Evolutionary conservation across 192 early-diverging fungal species (phyloP).

Genomic region (Backusella luteola): DNA sequence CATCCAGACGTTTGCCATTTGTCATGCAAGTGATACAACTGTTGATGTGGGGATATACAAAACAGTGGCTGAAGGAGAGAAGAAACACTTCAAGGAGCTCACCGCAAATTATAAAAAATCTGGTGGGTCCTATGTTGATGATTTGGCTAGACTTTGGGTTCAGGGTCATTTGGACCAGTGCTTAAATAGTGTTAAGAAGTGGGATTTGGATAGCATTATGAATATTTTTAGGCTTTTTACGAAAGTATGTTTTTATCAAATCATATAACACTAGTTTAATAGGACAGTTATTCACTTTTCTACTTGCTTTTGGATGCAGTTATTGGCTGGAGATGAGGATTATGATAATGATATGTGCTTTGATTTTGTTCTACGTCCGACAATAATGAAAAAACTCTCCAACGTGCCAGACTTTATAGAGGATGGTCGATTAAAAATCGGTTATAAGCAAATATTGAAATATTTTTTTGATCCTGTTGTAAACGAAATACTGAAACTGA

Average conservation of each 20-base stretch:
- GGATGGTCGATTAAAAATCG: background rate
- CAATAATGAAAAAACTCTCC: background rate
- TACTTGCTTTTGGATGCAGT: background rate
- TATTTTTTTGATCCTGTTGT: conserved; percentile 32
- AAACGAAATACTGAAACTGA: conserved; percentile 34
- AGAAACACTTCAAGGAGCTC: conserved; percentile 35
- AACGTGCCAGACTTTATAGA: background rate
- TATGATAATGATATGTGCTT: too few relatives aligned
- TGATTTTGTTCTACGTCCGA: too few relatives aligned
- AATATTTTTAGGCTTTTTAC: conserved; percentile 28
- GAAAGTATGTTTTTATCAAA: background rate
- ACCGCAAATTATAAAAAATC: conserved; percentile 39
- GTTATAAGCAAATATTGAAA: background rate
- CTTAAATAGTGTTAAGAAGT: background rate
- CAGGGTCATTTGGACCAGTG: conserved; percentile 36
- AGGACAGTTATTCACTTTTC: background rate
- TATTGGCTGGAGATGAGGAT: background rate
- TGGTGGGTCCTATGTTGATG: conserved; percentile 45
- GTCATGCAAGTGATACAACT: conserved; percentile 46
- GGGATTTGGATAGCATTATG: background rate
- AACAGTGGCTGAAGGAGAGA: conserved; percentile 16
- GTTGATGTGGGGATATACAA: conserved; percentile 50
- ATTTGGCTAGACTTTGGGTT: conserved; percentile 30
- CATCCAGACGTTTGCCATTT: conserved; percentile 47
- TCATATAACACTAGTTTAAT: background rate